These are phyloP conservation scores for Colletotrichum liaoningense DNA, from an alignment of 2,329 filamentous ascomycete genomes.

Conservation along the genomic window DNA sequence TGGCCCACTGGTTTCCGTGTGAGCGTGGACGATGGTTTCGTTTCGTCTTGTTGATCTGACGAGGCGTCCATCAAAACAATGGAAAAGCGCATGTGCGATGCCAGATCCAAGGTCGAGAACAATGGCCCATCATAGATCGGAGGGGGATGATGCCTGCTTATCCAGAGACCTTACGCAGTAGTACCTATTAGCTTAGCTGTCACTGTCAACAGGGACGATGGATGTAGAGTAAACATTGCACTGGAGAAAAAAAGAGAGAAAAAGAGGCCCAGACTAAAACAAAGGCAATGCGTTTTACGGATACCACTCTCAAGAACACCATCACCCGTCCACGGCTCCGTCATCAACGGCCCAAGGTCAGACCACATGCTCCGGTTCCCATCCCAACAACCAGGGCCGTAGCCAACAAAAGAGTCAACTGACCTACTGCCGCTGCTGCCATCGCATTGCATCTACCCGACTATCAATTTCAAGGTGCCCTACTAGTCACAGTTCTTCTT, in stretches of 20 bases:
- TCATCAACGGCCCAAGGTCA: slow-evolving; percentile 34
- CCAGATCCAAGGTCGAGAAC: slow-evolving; percentile 12
- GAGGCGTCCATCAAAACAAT: slow-evolving; percentile 32
- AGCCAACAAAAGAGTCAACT: slow-evolving; percentile 34
- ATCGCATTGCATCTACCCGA: slow-evolving; percentile 8
- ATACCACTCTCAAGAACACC: slow-evolving; percentile 14
- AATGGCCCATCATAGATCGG: not conserved
- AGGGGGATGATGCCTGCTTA: not conserved
- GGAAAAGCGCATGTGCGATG: slow-evolving; percentile 22
- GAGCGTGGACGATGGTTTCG: slow-evolving; percentile 29
- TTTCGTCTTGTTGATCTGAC: slow-evolving; percentile 33
- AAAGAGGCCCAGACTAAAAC: not conserved
- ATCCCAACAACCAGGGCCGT: slow-evolving; percentile 32
- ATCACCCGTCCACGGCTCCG: slow-evolving; percentile 6
- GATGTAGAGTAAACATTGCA: slow-evolving; percentile 21
- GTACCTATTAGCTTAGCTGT: not conserved
- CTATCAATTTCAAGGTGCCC: not conserved
- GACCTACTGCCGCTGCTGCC: slow-evolving; percentile 17
- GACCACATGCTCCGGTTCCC: slow-evolving; percentile 35
- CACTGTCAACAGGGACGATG: slow-evolving; percentile 21
- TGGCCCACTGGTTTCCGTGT: slow-evolving; percentile 32
- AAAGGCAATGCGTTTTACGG: not conserved
- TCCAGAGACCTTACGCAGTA: not conserved
- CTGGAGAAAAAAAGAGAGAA: not conserved
- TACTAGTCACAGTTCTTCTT: slow-evolving; percentile 17